Conservation (phyloP, 306 rosid genomes). For the Sophora flavescens region DNA sequence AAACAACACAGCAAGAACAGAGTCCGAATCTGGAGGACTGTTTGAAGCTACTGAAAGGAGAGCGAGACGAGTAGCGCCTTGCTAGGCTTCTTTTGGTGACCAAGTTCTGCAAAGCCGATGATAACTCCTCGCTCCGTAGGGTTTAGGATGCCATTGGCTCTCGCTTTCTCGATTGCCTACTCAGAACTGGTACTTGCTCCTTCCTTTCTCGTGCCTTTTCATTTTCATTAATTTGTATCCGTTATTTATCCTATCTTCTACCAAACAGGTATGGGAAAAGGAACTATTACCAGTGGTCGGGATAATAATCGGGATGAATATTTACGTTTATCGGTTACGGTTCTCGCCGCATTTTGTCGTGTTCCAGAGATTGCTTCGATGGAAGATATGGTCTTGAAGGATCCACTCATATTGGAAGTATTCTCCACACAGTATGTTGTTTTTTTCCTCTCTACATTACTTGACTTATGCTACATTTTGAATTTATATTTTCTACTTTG, state of each 20-base stretch:
- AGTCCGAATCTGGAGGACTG: slow-evolving; percentile 74
- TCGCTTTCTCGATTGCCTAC: slow-evolving; percentile 80
- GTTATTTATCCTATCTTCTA: slow-evolving; percentile 5
- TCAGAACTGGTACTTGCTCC: slow-evolving; percentile 67
- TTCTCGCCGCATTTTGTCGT: slow-evolving; percentile 84
- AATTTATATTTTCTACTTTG: background rate
- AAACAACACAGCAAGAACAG: slow-evolving; percentile 50
- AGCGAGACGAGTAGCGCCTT: slow-evolving; percentile 88
- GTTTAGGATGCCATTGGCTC: slow-evolving; percentile 77
- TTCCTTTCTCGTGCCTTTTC: slow-evolving; percentile 8
- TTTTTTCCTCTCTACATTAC: background rate
- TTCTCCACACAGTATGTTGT: slow-evolving; percentile 66
- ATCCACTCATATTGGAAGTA: slow-evolving; percentile 71
- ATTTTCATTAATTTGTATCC: background rate
- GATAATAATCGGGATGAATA: slow-evolving; percentile 72
- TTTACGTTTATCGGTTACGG: slow-evolving; percentile 75
- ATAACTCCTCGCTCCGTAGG: slow-evolving; percentile 68
- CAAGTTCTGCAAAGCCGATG: slow-evolving; percentile 77
- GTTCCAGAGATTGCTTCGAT: slow-evolving; percentile 84
- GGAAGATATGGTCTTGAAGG: slow-evolving; percentile 69
- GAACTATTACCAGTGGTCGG: slow-evolving; percentile 42
- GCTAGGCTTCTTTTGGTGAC: slow-evolving; percentile 92
- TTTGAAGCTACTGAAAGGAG: slow-evolving; percentile 90
- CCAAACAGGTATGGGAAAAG: background rate
- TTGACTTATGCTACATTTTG: background rate